Evolutionary conservation across 73 alveolate species (phyloP), one percentile per base, ranked within the genome.

Genomic region (Paramecium tetraurelia): DNA sequence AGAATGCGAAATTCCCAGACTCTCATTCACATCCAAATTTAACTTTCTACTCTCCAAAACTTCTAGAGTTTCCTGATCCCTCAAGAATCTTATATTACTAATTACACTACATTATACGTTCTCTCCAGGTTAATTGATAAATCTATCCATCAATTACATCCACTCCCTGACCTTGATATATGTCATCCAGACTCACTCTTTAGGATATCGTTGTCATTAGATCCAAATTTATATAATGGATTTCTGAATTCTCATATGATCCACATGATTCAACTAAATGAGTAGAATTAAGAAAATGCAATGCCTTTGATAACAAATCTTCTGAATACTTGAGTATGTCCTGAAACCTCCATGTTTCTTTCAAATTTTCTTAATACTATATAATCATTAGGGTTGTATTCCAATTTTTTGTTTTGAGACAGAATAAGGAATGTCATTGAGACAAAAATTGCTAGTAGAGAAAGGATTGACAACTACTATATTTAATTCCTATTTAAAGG

Each of bases 41-140:
- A 80, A 10, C n/a, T 9, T 27, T 80, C 18, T 80, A 24, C 20
- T 22, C 10, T 80, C 21, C 10, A 20, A 10, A 2, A 43, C 27
- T 38, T 44, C 38, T 3, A 80, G 33, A 0, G 76, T 43, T 12
- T 40, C 71, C 5, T 20, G 24, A 80, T 80, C 75, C 14, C 22
- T 80, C 75, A 40, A 40, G 33, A 80, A 24, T 24, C 77, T 59
- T 8, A 27, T 18, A 41, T 41, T 14, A 38, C 16, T 21, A 16
- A 27, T 20, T 21, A 27, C 21, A 14, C 21, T 77, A 77, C 89
- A 77, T 77, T 14, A 27, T 44, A 27, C 24, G 18, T 77, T 35
- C 89, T 77, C 75, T 77, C 89, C 89, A 11, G 4, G 89, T 80
- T 11, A 43, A 80, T 18, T 43, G 48, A 80, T 43, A 80, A 5